These are phyloP conservation scores for Carpinus fangiana DNA, from an alignment of 306 rosid species.

Conservation along the genomic window DNA sequence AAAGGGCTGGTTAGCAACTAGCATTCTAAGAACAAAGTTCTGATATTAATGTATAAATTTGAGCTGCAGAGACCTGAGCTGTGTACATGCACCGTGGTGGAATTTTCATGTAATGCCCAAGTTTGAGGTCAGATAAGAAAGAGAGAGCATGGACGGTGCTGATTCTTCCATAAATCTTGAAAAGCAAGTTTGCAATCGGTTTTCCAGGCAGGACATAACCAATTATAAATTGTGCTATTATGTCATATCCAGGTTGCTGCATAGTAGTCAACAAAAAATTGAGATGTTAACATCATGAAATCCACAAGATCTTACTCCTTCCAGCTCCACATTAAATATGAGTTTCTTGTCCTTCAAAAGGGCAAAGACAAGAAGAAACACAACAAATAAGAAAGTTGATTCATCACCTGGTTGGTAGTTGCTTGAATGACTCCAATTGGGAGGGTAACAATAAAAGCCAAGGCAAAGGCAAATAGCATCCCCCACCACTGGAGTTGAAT, in stretches of 20 bases:
- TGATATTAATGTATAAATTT: background rate
- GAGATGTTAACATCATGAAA: slow-evolving; percentile 10
- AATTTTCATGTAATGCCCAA: slow-evolving; percentile 98
- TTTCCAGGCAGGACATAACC: slow-evolving; percentile 93
- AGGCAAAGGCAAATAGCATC: slow-evolving; percentile 79
- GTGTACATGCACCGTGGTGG: slow-evolving; percentile 94
- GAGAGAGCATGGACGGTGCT: slow-evolving; percentile 97
- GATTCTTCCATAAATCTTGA: slow-evolving; percentile 94
- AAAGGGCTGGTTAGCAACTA: background rate
- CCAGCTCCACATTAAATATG: slow-evolving; percentile 17
- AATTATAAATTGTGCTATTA: slow-evolving; percentile 93
- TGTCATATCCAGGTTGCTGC: slow-evolving; percentile 99
- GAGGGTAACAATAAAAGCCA: slow-evolving; percentile 89
- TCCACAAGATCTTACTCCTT: background rate
- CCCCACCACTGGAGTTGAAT: slow-evolving; percentile 99
- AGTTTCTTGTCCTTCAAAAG: background rate
- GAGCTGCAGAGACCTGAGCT: slow-evolving; percentile 67
- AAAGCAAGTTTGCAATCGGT: slow-evolving; percentile 93
- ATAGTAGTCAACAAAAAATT: slow-evolving; percentile 19
- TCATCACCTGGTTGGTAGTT: slow-evolving; percentile 87
- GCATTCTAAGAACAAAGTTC: background rate
- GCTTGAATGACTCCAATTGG: slow-evolving; percentile 99
- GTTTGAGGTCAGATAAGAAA: slow-evolving; percentile 94
- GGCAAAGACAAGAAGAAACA: background rate
- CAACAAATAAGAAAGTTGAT: background rate